A percentile compares a stretch with the other conserved stretches of the same genome.
phyloP scores from a whole-genome alignment of 23 red algal species.

The Gracilaria domingensis region DNA sequence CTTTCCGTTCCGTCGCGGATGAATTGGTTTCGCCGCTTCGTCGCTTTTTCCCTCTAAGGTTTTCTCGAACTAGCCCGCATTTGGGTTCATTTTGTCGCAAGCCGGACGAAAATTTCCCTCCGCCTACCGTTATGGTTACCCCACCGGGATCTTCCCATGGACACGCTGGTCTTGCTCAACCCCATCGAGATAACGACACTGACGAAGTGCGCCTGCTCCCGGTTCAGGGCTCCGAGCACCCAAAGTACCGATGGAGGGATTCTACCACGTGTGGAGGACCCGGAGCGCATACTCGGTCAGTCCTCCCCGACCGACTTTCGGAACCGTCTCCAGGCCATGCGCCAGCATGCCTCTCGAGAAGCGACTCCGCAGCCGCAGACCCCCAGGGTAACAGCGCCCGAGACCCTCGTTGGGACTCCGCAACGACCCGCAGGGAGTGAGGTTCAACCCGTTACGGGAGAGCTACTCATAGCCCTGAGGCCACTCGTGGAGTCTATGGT shows the following conservation, averaged over 20 bases:
- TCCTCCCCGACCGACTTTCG: slow-evolving; percentile 11
- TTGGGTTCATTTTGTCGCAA: not conserved
- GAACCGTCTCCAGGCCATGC: not conserved
- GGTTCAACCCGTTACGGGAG: not conserved
- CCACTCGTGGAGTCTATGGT: not conserved
- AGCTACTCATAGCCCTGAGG: not conserved
- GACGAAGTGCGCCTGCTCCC: not conserved
- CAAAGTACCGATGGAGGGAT: not conserved
- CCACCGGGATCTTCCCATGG: not conserved
- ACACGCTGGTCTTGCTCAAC: not conserved
- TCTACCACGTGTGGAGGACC: not conserved
- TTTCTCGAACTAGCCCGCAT: not conserved
- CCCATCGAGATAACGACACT: not conserved
- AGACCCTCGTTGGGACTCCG: not conserved
- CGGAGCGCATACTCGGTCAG: not conserved
- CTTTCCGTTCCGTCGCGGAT: not conserved
- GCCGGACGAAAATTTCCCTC: not conserved
- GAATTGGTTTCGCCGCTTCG: not conserved
- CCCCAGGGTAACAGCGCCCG: not conserved
- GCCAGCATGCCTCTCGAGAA: not conserved
- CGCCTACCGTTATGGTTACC: not conserved
- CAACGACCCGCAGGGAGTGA: not conserved
- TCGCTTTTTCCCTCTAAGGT: not conserved
- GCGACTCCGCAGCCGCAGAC: not conserved
- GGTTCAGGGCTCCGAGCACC: not conserved